These are phyloP conservation scores for Boletus tomentosulus DNA, from an alignment of 768 basidiomycete genomes.

Conservation along the genomic window DNA sequence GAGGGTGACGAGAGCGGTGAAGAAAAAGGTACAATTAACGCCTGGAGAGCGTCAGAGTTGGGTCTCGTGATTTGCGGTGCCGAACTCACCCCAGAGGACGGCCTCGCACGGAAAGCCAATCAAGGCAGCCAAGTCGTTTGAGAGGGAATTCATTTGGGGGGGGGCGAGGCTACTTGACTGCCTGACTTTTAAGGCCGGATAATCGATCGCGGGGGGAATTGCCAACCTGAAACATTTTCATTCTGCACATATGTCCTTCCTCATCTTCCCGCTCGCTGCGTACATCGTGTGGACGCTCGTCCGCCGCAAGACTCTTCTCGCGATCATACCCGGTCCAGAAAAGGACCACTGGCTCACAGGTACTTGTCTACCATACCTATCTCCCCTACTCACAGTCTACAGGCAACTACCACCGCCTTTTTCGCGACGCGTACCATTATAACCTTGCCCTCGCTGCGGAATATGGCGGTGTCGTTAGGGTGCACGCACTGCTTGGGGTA, in stretches of 20 bases:
- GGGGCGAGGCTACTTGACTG: too few relatives aligned
- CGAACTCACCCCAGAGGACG: constrained; percentile 31
- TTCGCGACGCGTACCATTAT: constrained; percentile 32
- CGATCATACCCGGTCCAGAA: constrained; percentile 26
- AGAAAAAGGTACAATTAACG: constrained; percentile 26
- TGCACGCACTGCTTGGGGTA: constrained; percentile 34
- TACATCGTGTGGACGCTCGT: constrained; percentile 15
- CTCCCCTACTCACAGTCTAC: not conserved
- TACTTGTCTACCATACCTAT: not conserved
- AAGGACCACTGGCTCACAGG: constrained; percentile 37
- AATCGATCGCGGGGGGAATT: not conserved
- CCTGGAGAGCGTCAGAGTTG: constrained; percentile 1
- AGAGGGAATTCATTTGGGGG: constrained; percentile 5
- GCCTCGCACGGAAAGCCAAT: constrained; percentile 37
- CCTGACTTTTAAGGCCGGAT: too few relatives aligned
- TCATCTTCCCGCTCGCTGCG: constrained; percentile 3
- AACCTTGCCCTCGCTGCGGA: constrained; percentile 26
- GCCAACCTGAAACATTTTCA: not conserved
- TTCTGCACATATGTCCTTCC: not conserved
- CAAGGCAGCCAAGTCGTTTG: constrained; percentile 31
- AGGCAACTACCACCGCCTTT: constrained; percentile 33
- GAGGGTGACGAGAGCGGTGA: constrained; percentile 26
- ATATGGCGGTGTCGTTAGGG: constrained; percentile 34
- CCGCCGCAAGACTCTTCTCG: constrained; percentile 15
- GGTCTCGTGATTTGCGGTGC: not conserved